These are phyloP conservation scores for Rhizoctonia solani DNA, from an alignment of 1,284 basidiomycete species.

Conservation along the genomic window DNA sequence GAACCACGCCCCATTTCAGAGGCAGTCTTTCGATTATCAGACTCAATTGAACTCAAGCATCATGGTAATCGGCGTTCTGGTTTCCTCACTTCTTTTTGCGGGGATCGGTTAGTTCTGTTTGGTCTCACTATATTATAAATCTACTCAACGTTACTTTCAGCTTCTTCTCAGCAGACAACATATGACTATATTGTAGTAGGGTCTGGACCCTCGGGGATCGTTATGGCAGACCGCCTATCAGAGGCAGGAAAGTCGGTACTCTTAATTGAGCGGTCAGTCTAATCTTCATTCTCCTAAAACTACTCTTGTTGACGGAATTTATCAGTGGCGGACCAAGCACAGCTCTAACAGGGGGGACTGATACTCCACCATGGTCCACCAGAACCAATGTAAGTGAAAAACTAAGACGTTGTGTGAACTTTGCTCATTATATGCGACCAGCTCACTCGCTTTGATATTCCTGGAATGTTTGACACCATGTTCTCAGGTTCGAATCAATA, in stretches of 20 bases:
- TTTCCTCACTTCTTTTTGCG: too few relatives aligned
- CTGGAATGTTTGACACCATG: constrained; percentile 65
- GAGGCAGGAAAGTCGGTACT: constrained; percentile 38
- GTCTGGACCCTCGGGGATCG: constrained; percentile 35
- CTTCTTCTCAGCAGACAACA: too few relatives aligned
- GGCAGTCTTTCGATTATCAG: too few relatives aligned
- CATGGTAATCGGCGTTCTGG: too few relatives aligned
- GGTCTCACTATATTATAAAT: too few relatives aligned
- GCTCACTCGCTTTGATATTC: constrained; percentile 40
- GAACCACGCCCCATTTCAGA: too few relatives aligned
- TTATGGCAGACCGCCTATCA: constrained; percentile 34
- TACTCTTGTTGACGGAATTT: not conserved
- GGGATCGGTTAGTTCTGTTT: too few relatives aligned
- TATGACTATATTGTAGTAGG: constrained; percentile 36
- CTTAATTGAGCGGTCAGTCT: constrained; percentile 33
- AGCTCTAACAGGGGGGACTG: constrained; percentile 62
- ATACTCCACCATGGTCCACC: constrained; percentile 57
- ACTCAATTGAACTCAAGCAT: too few relatives aligned
- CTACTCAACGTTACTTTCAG: too few relatives aligned
- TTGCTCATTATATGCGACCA: not conserved
- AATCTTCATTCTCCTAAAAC: not conserved
- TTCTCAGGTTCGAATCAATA: constrained; percentile 59
- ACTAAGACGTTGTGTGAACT: not conserved
- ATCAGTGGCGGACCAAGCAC: constrained; percentile 60
- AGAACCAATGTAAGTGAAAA: constrained; percentile 52